Conservation (phyloP, 1,284 basidiomycete genomes). For the Grifola frondosa region DNA sequence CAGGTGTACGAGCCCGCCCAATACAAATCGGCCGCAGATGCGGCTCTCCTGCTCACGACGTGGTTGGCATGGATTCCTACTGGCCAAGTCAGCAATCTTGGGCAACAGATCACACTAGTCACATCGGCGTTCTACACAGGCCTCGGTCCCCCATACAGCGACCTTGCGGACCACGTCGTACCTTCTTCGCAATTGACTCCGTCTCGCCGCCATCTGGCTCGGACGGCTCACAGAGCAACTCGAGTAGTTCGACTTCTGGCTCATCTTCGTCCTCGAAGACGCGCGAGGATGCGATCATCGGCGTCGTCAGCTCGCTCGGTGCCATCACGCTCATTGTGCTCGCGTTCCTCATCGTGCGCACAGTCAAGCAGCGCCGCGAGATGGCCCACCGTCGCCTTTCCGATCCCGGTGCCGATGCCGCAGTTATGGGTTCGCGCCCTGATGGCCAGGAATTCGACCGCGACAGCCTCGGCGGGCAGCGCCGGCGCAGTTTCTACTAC, state of each 20-base stretch:
- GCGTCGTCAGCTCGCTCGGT: conserved; percentile 74
- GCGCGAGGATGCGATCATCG: conserved; percentile 76
- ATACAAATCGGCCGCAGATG: conserved; percentile 50
- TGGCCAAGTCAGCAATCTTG: conserved; percentile 47
- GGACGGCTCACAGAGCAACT: conserved; percentile 16
- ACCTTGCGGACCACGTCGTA: conserved; percentile 62
- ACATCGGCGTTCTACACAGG: conserved; percentile 62
- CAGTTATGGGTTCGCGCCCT: conserved; percentile 45
- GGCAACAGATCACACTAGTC: conserved; percentile 52
- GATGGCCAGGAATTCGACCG: conserved; percentile 69
- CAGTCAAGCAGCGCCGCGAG: conserved; percentile 58
- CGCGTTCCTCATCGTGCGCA: conserved; percentile 60
- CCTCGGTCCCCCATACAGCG: conserved; percentile 35
- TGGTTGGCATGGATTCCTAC: conserved; percentile 62
- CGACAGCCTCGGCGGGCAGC: conserved; percentile 67
- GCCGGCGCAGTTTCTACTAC: conserved; percentile 78
- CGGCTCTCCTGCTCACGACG: conserved; percentile 50
- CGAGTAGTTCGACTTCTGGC: conserved; percentile 6
- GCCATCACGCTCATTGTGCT: conserved; percentile 67
- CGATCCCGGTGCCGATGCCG: conserved; percentile 40
- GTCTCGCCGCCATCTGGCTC: conserved; percentile 35
- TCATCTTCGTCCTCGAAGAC: conserved; percentile 32
- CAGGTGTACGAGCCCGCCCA: conserved; percentile 55
- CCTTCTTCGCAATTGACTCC: conserved; percentile 54
- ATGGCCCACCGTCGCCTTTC: conserved; percentile 62